Conservation (phyloP, 2,329 filamentous ascomycete species). For the Fusarium aywerte region DNA sequence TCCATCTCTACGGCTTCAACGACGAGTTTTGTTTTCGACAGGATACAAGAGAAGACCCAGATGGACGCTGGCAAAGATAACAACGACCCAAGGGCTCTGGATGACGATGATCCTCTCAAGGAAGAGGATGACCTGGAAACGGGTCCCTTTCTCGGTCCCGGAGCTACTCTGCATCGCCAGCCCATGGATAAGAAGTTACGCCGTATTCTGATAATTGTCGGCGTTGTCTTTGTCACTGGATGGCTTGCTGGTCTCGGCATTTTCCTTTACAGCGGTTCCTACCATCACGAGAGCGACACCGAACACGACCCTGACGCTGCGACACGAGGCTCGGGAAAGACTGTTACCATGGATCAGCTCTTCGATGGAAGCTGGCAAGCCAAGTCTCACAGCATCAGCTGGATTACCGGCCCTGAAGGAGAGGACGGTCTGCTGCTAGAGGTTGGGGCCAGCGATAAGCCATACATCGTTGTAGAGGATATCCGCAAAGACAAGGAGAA, state of each 20-base stretch:
- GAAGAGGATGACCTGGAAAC: slow-evolving; percentile 60
- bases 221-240: slow-evolving; percentile 68
- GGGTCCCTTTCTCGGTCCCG: slow-evolving; percentile 62
- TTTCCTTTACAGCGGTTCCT: slow-evolving; percentile 73
- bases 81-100: slow-evolving; percentile 51
- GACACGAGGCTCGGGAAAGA: slow-evolving; percentile 72
- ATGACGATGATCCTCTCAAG: slow-evolving; percentile 57
- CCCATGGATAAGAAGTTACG: slow-evolving; percentile 74
- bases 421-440: slow-evolving; percentile 90
- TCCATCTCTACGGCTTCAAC: slow-evolving; percentile 84
- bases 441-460: slow-evolving; percentile 69
- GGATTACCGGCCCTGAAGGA: slow-evolving; percentile 78
- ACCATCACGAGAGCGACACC: slow-evolving; percentile 70
- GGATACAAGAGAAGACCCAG: slow-evolving; percentile 69
- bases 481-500: slow-evolving; percentile 65
- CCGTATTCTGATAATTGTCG: slow-evolving; percentile 69
- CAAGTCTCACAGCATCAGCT: slow-evolving; percentile 73
- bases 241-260: slow-evolving; percentile 76
- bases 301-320: slow-evolving; percentile 77
- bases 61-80: slow-evolving; percentile 45
- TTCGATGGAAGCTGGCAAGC: slow-evolving; percentile 72
- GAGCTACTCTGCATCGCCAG: slow-evolving; percentile 55
- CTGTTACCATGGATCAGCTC: slow-evolving; percentile 78
- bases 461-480: slow-evolving; percentile 88
- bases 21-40: slow-evolving; percentile 83